Evolutionary conservation across 1,139 yeast genomes (phyloP).

Genomic region (Protomyces arabidopsidicola): DNA sequence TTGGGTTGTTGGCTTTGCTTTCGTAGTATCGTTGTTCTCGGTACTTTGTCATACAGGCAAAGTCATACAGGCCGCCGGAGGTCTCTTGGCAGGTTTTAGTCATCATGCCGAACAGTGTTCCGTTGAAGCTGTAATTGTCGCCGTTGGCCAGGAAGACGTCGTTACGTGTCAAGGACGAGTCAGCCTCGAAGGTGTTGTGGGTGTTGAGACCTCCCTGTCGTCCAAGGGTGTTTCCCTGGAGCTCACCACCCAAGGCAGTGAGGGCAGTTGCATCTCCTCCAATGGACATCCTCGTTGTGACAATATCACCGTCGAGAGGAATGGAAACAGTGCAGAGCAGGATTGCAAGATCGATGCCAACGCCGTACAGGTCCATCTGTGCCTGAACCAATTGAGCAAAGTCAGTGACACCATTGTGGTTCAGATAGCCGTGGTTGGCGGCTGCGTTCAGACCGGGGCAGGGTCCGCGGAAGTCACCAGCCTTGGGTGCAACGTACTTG

Average conservation of each 20-base stretch:
- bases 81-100: constrained; percentile 3
- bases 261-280: constrained; percentile 23
- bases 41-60: constrained; percentile 18
- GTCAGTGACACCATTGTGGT: constrained; percentile 22
- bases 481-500: constrained; percentile 12
- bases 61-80: constrained; percentile 13
- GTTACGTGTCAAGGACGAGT: constrained; percentile 20
- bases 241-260: neutral
- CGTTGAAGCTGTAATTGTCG: constrained; percentile 24
- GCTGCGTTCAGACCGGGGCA: constrained; percentile 25
- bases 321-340: constrained; percentile 9
- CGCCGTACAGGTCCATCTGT: constrained; percentile 13
- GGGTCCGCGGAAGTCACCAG: constrained; percentile 20
- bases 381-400: constrained; percentile 16
- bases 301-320: constrained; percentile 24
- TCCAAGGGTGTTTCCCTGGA: neutral
- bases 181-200: constrained; percentile 27
- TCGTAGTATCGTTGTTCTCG: constrained; percentile 15
- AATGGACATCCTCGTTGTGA: constrained; percentile 10
- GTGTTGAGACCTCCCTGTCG: constrained; percentile 21
- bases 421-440: constrained; percentile 24
- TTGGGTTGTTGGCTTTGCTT: constrained; percentile 6
- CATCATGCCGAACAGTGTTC: constrained; percentile 20
- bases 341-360: constrained; percentile 20
- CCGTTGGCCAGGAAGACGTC: constrained; percentile 24